Evolutionary conservation across 2,329 filamentous ascomycete genomes (phyloP), one percentile per base, ranked within the genome.

Genomic region (Colletotrichum falcatum): DNA sequence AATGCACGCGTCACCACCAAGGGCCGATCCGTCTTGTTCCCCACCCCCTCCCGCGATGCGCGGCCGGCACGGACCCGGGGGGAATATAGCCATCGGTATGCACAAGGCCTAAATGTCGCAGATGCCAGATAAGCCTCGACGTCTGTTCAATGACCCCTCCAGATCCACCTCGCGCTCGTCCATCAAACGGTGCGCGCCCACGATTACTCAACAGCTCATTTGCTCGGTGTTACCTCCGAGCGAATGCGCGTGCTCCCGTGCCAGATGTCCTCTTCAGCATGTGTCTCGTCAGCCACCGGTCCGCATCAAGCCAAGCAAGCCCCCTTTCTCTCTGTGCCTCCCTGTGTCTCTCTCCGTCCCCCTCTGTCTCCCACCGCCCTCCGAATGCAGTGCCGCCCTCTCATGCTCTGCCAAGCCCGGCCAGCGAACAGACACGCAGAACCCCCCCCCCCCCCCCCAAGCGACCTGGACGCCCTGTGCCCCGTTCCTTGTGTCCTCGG

Each of bases 91-190:
- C n/a, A n/a, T n/a, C n/a, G n/a, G n/a, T n/a, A n/a, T n/a, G n/a
- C n/a, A n/a, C n/a, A n/a, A n/a, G n/a, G n/a, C n/a, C 30, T 30
- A n/a, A 42, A 49, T 35, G 59, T 37, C n/a, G 37, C 61, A 35
- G 7, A 35, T 20, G 28, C 28, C 54, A 62, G 54, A 69, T 65
- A 60, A 60, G 54, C 61, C 61, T 65, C 46, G 30, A 46, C 7
- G 46, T 69, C 66, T 69, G 61, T 69, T 65, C 61, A 61, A 69
- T 69, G 61, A 69, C 61, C 53, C 18, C 16, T 35, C n/a, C 23
- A 23, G 6, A 30, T 20, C 4, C n/a, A n/a, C n/a, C 20, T n/a
- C 42, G 12, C 30, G n/a, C 30, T 42, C 37, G 30, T 30, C 23
- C 51, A 6, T 26, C 20, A 2, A 28, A 48, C 51, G 62, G 28